phyloP scores from a whole-genome alignment of 176 grass and related monocot species.

The Hordeum marinum region DNA sequence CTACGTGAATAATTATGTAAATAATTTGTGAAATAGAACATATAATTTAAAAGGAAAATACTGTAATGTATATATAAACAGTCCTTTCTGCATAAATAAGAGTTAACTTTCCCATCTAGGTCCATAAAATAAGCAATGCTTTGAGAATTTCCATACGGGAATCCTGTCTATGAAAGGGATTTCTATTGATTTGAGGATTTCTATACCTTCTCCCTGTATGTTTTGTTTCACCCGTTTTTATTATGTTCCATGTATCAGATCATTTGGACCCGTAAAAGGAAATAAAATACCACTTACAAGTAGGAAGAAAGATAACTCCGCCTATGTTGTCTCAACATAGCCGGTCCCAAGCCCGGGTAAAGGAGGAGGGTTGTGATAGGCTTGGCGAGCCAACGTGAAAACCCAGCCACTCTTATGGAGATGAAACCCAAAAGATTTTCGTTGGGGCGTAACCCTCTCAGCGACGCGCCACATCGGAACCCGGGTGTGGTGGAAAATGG shows the following conservation, averaged over 20 bases:
- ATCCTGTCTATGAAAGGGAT: not conserved
- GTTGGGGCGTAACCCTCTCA: too few species aligned
- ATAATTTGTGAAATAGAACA: not conserved
- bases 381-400: too few species aligned
- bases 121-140: not conserved
- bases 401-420: too few species aligned
- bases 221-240: not conserved
- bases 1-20: not conserved
- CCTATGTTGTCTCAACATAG: too few species aligned
- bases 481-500: too few species aligned
- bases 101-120: not conserved
- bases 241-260: not conserved
- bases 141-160: not conserved
- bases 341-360: too few species aligned
- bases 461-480: too few species aligned
- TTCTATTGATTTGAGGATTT: constrained; percentile 8
- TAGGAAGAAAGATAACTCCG: too few species aligned
- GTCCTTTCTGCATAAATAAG: not conserved
- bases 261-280: too few species aligned
- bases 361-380: too few species aligned
- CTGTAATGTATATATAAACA: not conserved
- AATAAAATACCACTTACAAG: too few species aligned
- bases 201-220: not conserved
- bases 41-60: not conserved
- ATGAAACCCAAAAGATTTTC: too few species aligned